Percentiles rank a stretch among this genome's conserved stretches.
Conservation (phyloP, 2,329 filamentous ascomycete species). For the Hortaea sp. region DNA sequence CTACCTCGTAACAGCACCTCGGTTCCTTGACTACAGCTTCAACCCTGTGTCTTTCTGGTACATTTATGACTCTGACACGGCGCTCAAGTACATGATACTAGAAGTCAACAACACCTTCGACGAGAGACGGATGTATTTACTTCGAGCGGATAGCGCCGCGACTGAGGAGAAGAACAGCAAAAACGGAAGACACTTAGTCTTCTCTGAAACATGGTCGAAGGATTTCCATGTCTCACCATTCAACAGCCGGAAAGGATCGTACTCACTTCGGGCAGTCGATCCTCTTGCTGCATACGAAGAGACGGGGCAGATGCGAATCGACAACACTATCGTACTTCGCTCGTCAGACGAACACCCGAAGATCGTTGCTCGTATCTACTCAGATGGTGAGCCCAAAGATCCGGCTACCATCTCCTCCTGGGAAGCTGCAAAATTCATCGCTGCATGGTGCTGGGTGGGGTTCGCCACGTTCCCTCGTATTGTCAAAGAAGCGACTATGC, state of each 20-base stretch:
- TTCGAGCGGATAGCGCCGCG: conserved; percentile 33
- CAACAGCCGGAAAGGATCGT: conserved; percentile 46
- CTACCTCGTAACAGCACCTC: conserved; percentile 61
- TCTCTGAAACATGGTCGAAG: conserved; percentile 51
- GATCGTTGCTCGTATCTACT: conserved; percentile 51
- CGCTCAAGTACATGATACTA: conserved; percentile 54
- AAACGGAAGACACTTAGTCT: conserved; percentile 14
- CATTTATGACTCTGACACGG: conserved; percentile 51
- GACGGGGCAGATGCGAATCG: conserved; percentile 30
- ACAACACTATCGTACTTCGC: conserved; percentile 51
- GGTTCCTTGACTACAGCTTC: conserved; percentile 60
- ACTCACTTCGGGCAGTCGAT: conserved; percentile 37
- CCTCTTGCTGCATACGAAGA: conserved; percentile 28
- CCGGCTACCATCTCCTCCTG: conserved; percentile 35
- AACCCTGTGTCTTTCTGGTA: conserved; percentile 76
- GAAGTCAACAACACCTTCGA: conserved; percentile 73
- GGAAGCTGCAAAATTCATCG: conserved; percentile 19
- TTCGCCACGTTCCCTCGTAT: conserved; percentile 58
- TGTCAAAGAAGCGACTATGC: conserved; percentile 46
- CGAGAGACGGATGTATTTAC: conserved; percentile 57
- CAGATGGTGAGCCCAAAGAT: conserved; percentile 41
- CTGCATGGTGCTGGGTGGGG: conserved; percentile 56
- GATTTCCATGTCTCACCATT: conserved; percentile 72
- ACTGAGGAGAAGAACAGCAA: background rate
- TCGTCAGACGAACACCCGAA: conserved; percentile 53